Conservation (phyloP, 805 yeast genomes). For the Nakazawaea peltata region DNA sequence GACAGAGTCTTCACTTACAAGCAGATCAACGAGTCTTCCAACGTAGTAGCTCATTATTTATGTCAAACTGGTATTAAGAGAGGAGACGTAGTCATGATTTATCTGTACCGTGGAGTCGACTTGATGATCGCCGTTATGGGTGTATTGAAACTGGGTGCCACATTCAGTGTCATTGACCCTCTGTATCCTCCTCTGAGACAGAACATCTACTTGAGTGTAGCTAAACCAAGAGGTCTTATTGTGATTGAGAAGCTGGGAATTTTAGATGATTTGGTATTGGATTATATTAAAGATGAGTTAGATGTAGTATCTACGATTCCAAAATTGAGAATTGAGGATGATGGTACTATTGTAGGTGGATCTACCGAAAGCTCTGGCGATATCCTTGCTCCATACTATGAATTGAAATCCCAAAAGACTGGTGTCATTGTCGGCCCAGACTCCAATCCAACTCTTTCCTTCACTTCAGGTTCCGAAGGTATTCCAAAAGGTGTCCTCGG, state of each 20-base stretch:
- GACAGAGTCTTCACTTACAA: slow-evolving; percentile 74
- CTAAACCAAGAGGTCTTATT: slow-evolving; percentile 85
- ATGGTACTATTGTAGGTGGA: slow-evolving; percentile 69
- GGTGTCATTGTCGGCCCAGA: slow-evolving; percentile 97
- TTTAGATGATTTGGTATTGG: slow-evolving; percentile 68
- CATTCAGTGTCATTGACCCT: slow-evolving; percentile 97
- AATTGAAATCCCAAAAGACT: slow-evolving; percentile 49
- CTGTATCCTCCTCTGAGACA: slow-evolving; percentile 99
- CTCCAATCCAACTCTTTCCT: slow-evolving; percentile 91
- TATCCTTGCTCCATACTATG: slow-evolving; percentile 37
- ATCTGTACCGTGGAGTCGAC: slow-evolving; percentile 96
- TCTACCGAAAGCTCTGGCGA: slow-evolving; percentile 29
- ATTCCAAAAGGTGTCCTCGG: slow-evolving; percentile 98
- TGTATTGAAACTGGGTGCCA: slow-evolving; percentile 96
- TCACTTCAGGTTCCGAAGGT: slow-evolving; percentile 98
- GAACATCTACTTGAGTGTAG: slow-evolving; percentile 85
- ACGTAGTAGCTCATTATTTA: slow-evolving; percentile 85
- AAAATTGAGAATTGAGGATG: slow-evolving; percentile 66
- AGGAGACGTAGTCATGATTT: slow-evolving; percentile 97
- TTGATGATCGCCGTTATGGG: slow-evolving; percentile 96
- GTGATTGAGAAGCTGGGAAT: slow-evolving; percentile 87
- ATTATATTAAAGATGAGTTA: slow-evolving; percentile 67
- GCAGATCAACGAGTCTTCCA: slow-evolving; percentile 90
- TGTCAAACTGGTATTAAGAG: slow-evolving; percentile 71
- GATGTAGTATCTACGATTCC: slow-evolving; percentile 69